These are phyloP conservation scores for Blastobotrys arbuscula DNA, from an alignment of 1,139 yeast species.

Conservation along the genomic window DNA sequence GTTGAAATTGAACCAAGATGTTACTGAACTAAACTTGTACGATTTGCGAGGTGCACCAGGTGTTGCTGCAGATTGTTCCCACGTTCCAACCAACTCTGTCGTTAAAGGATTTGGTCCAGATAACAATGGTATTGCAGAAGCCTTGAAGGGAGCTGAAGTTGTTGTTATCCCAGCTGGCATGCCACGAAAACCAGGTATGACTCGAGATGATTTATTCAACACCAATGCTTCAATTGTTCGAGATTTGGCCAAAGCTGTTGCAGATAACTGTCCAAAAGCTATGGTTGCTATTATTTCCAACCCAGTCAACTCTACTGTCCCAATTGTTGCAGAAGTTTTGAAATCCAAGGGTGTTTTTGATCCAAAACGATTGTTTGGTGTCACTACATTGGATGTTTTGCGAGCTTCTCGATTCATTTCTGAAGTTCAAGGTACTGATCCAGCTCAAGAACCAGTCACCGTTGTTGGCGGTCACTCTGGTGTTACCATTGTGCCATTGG, in stretches of 20 bases:
- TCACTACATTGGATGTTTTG: slow-evolving; percentile 85
- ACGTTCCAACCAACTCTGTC: slow-evolving; percentile 74
- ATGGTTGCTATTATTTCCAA: slow-evolving; percentile 77
- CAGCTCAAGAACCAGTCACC: slow-evolving; percentile 59
- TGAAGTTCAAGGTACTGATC: slow-evolving; percentile 41
- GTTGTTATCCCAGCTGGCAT: slow-evolving; percentile 94
- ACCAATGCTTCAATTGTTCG: slow-evolving; percentile 89
- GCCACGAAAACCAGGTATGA: slow-evolving; percentile 98
- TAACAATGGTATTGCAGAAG: slow-evolving; percentile 49
- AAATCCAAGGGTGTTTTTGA: slow-evolving; percentile 69
- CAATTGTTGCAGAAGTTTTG: slow-evolving; percentile 82
- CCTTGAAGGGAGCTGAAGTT: slow-evolving; percentile 66
- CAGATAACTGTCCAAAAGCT: slow-evolving; percentile 67
- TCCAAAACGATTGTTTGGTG: slow-evolving; percentile 82
- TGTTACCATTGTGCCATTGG: slow-evolving; percentile 85
- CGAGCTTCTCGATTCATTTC: slow-evolving; percentile 81
- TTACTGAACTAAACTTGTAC: slow-evolving; percentile 65
- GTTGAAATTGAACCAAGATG: slow-evolving; percentile 59
- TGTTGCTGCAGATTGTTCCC: slow-evolving; percentile 87
- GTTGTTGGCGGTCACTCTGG: slow-evolving; percentile 98
- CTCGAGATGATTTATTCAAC: slow-evolving; percentile 90
- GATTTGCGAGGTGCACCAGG: slow-evolving; percentile 91
- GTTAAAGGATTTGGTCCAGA: slow-evolving; percentile 69
- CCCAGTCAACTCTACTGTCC: slow-evolving; percentile 95
- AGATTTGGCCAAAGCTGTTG: slow-evolving; percentile 76